These are phyloP conservation scores for Plenodomus biglobosus DNA, from an alignment of 2,329 filamentous ascomycete species.

Conservation along the genomic window DNA sequence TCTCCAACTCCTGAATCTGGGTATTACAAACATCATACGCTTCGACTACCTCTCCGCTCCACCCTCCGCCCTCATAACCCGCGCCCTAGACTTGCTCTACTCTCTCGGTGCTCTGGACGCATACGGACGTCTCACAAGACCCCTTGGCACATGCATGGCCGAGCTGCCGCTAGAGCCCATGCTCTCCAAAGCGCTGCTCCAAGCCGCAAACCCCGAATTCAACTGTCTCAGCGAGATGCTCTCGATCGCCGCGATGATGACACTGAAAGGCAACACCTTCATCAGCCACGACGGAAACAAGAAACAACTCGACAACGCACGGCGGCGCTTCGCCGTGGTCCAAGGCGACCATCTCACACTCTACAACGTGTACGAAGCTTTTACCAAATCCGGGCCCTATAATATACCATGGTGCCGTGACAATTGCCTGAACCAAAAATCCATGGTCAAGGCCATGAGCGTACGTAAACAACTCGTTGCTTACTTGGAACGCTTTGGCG, in stretches of 20 bases:
- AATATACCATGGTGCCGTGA: constrained; percentile 85
- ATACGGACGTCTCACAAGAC: constrained; percentile 86
- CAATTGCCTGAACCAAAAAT: constrained; percentile 83
- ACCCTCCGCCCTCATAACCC: constrained; percentile 79
- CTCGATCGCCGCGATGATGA: constrained; percentile 92
- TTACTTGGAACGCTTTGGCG: constrained; percentile 82
- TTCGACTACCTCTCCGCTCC: constrained; percentile 89
- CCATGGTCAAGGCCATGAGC: constrained; percentile 77
- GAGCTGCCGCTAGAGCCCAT: constrained; percentile 92
- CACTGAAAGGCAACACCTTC: constrained; percentile 79
- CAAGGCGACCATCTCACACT: constrained; percentile 94
- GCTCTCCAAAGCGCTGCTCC: constrained; percentile 86
- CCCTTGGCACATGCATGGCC: constrained; percentile 87
- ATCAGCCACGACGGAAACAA: constrained; percentile 77
- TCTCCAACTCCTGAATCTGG: constrained; percentile 89
- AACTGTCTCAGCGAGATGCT: constrained; percentile 82
- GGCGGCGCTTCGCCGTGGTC: constrained; percentile 82
- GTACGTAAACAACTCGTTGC: constrained; percentile 83
- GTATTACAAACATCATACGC: constrained; percentile 89
- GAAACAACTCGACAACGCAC: constrained; percentile 70
- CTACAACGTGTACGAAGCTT: constrained; percentile 89
- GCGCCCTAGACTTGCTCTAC: constrained; percentile 84
- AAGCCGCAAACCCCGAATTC: constrained; percentile 64
- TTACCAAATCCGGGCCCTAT: constrained; percentile 79
- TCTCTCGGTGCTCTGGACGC: constrained; percentile 84